These are phyloP conservation scores for Zygosaccharomyces bailii DNA, from an alignment of 805 yeast genomes.

Conservation along the genomic window DNA sequence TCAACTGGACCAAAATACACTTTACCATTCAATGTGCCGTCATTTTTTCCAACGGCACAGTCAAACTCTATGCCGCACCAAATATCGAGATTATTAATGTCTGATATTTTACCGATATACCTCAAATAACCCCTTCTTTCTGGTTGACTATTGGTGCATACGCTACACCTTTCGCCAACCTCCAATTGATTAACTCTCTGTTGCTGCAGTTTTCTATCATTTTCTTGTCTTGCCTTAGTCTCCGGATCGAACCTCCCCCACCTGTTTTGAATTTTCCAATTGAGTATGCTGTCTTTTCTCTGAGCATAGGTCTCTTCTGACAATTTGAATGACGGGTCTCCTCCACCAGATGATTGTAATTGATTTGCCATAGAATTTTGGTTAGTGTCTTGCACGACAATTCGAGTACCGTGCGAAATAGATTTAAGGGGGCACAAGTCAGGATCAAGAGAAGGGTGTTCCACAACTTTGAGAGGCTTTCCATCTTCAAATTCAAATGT, in stretches of 20 bases:
- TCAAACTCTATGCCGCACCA: conserved; percentile 90
- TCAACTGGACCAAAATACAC: conserved; percentile 55
- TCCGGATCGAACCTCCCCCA: conserved; percentile 72
- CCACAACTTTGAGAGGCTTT: not conserved
- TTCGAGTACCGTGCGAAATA: conserved; percentile 2
- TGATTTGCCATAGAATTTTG: conserved; percentile 49
- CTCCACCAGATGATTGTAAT: conserved; percentile 23
- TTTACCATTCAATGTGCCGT: conserved; percentile 66
- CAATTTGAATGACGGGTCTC: conserved; percentile 18
- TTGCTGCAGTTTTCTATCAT: conserved; percentile 27
- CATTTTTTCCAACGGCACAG: conserved; percentile 82
- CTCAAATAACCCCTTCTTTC: conserved; percentile 65
- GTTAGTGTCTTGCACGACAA: conserved; percentile 55
- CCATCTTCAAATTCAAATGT: conserved; percentile 12
- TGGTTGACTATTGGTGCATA: conserved; percentile 22
- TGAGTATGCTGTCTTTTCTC: conserved; percentile 59
- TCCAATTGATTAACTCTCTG: conserved; percentile 36
- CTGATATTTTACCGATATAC: conserved; percentile 65
- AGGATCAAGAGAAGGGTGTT: not conserved
- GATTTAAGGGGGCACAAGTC: conserved; percentile 2
- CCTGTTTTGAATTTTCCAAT: conserved; percentile 68
- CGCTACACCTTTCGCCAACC: conserved; percentile 54
- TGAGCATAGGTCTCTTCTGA: conserved; percentile 44
- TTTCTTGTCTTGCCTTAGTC: conserved; percentile 34
- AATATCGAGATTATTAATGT: conserved; percentile 43